Percentiles rank a stretch among this genome's conserved stretches.
Evolutionary conservation across 2,329 filamentous ascomycete species (phyloP).

Genomic region (Tetracladium maxilliforme): DNA sequence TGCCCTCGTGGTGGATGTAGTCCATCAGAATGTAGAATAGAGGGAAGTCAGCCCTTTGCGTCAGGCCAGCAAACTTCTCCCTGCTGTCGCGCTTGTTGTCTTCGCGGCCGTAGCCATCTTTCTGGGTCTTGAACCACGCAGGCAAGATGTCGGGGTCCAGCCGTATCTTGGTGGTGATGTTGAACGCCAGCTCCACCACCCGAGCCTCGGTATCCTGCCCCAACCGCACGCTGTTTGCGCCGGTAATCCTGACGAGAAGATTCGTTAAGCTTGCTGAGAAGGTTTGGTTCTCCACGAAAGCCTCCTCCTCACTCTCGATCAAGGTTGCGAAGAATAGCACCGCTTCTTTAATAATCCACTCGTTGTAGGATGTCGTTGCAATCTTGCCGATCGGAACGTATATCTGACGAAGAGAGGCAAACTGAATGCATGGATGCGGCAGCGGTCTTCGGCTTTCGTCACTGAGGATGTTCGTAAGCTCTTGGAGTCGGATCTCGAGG

Average conservation of each 20-base stretch:
- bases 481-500: constrained; percentile 46
- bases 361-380: constrained; percentile 69
- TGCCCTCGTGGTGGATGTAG: constrained; percentile 90
- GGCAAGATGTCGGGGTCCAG: constrained; percentile 75
- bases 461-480: constrained; percentile 57
- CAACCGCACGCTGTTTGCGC: constrained; percentile 57
- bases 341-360: constrained; percentile 72
- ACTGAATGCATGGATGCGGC: constrained; percentile 83
- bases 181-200: constrained; percentile 87
- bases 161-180: constrained; percentile 90
- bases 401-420: constrained; percentile 73
- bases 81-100: constrained; percentile 27
- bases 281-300: constrained; percentile 71
- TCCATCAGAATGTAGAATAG: constrained; percentile 92
- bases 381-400: constrained; percentile 86
- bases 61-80: constrained; percentile 67
- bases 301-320: constrained; percentile 92
- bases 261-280: constrained; percentile 84
- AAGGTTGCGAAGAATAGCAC: constrained; percentile 80
- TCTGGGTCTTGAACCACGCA: constrained; percentile 72
- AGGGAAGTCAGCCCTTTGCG: constrained; percentile 84
- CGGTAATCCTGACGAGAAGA: constrained; percentile 66
- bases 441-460: constrained; percentile 81
- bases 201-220: constrained; percentile 73
- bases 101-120: constrained; percentile 10